These are phyloP conservation scores for Chlorella variabilis DNA, from an alignment of 163 green algal genomes.

Conservation along the genomic window DNA sequence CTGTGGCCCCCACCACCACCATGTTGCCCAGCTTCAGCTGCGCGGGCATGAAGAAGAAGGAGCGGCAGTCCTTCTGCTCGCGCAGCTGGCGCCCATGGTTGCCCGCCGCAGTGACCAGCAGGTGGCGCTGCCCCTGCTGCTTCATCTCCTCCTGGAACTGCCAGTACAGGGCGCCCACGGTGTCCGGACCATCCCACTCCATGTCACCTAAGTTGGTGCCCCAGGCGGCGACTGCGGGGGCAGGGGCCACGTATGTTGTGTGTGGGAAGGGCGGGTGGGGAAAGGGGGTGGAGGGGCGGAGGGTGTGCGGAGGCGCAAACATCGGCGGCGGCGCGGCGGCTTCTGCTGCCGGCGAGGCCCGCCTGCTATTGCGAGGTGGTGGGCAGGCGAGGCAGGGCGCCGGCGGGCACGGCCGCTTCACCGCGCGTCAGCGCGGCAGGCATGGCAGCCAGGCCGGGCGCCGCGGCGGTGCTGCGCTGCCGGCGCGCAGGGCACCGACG, in stretches of 20 bases:
- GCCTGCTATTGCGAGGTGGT: too few species aligned
- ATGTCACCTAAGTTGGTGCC: constrained; percentile 11
- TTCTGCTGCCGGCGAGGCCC: too few species aligned
- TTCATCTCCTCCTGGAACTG: neutral
- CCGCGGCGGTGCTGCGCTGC: too few species aligned
- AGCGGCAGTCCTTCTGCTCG: neutral
- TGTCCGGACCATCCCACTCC: neutral
- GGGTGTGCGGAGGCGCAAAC: too few species aligned
- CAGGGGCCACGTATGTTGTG: neutral
- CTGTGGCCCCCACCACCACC: constrained; percentile 7
- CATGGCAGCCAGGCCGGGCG: too few species aligned
- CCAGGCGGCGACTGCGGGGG: constrained; percentile 26
- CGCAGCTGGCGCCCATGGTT: constrained; percentile 10
- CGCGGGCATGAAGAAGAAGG: constrained; percentile 14
- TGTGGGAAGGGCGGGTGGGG: neutral
- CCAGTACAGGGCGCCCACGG: neutral
- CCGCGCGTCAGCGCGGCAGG: neutral
- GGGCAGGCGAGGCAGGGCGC: too few species aligned
- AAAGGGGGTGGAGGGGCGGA: too few species aligned
- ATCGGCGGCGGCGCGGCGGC: too few species aligned
- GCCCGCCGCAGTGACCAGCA: constrained; percentile 6
- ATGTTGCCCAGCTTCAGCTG: constrained; percentile 6
- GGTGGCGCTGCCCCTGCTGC: neutral
- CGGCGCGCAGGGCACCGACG: too few species aligned
- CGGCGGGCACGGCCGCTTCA: too few species aligned